Base-by-base conservation (phyloP, 768 basidiomycete genomes). In the Pisolithus tinctorius region DNA sequence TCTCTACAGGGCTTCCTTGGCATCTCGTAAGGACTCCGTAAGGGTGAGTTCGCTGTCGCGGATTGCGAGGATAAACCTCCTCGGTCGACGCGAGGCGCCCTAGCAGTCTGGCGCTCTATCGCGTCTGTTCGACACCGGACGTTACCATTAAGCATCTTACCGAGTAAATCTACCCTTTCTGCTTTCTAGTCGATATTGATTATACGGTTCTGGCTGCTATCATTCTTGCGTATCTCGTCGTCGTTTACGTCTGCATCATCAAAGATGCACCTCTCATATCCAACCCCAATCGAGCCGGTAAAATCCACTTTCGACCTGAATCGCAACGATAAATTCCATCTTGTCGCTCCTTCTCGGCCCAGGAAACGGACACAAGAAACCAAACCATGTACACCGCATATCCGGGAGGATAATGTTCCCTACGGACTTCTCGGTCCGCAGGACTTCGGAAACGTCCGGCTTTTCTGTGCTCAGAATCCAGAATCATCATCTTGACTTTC, bases 221-320 rank as follows among this genome's bases (percentile, higher is more conserved):
- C 37, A 66, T 87, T 11, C 59, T 66, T 2, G 75, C 70, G 1
- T 92, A 92, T 64, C 63, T 82, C 16, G 68, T 67, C 11, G 65
- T 76, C 11, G 69, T 84, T 4, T 55, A 89, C 13, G 59, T 76
- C 2, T 90, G 88, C 59, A 79, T 88, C 39, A 68, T 81, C 5
- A 74, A 72, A 49, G 69, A 85, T 23, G 80, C 81, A 0, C 76
- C 79, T 2, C 77, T 93, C 2, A 48, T 77, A 4, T 69, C 72
- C 38, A 92, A 91, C 56, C 77, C 90, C 1, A 93, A 93, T 61
- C 74, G 90, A 26, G 82, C 86, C 25, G 89, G 88, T 83, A 20
- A 20, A 57, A 51, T 73, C 56, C 5, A 6, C 48, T 48, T 0
- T 41, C 41, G 13, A 27, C 11, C 49, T 31, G 6, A 14, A 76